Percentiles rank a stretch among this genome's conserved stretches.
phyloP scores from a whole-genome alignment of 768 basidiomycete genomes.

The Gloeostereum incarnatum region DNA sequence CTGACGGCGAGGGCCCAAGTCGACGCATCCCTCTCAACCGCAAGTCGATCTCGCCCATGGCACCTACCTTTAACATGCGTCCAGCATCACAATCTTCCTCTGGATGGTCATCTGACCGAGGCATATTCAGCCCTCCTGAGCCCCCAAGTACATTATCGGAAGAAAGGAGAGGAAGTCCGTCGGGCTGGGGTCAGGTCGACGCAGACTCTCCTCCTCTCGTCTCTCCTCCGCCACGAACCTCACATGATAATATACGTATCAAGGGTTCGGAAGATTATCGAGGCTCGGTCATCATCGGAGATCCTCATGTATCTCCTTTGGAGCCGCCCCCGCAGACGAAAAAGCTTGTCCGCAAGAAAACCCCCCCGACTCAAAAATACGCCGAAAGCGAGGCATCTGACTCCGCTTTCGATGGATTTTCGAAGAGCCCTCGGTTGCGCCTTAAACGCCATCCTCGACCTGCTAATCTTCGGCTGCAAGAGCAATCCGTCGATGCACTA shows the following conservation, averaged over 20 bases:
- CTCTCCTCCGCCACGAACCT: slow-evolving; percentile 27
- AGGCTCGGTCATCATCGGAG: slow-evolving; percentile 19
- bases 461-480: slow-evolving; percentile 37
- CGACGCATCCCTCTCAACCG: slow-evolving; percentile 58
- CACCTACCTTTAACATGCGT: slow-evolving; percentile 30
- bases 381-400: slow-evolving; percentile 37
- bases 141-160: slow-evolving; percentile 12
- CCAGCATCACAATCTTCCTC: slow-evolving; percentile 27
- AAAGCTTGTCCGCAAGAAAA: slow-evolving; percentile 27
- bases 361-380: slow-evolving; percentile 17
- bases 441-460: slow-evolving; percentile 43
- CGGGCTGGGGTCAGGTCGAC: slow-evolving; percentile 22
- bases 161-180: slow-evolving; percentile 12
- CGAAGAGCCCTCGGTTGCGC: slow-evolving; percentile 35
- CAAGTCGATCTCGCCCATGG: slow-evolving; percentile 65
- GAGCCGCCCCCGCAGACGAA: slow-evolving; percentile 16
- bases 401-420: slow-evolving; percentile 24
- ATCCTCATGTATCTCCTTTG: slow-evolving; percentile 12
- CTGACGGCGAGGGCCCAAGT: slow-evolving; percentile 40
- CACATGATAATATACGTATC: slow-evolving; percentile 20
- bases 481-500: slow-evolving; percentile 29
- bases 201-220: slow-evolving; percentile 29
- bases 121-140: slow-evolving; percentile 11
- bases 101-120: slow-evolving; percentile 3
- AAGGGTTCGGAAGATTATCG: slow-evolving; percentile 18